Conservation (phyloP, 2,329 filamentous ascomycete species). For the Fragosphaeria purpurea region DNA sequence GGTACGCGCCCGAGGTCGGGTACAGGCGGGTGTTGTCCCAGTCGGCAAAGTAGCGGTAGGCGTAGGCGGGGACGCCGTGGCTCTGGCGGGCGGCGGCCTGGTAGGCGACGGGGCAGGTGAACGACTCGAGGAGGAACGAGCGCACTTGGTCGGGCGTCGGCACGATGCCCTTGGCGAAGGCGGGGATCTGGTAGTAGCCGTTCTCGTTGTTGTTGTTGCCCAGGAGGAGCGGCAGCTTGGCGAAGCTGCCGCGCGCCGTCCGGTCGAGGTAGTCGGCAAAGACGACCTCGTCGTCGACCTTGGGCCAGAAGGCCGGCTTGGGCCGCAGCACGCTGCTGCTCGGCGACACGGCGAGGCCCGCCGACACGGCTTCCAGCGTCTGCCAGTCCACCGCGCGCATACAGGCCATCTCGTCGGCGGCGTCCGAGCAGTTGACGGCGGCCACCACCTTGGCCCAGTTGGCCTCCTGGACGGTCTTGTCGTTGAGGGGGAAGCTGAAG, state of each 20-base stretch:
- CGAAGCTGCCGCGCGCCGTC: conserved; percentile 26
- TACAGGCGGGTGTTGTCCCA: conserved; percentile 38
- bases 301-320: conserved; percentile 31
- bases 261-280: conserved; percentile 29
- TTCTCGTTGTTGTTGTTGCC: conserved; percentile 37
- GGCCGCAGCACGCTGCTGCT: conserved; percentile 27
- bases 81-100: conserved; percentile 25
- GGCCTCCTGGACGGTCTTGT: conserved; percentile 20
- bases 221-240: conserved; percentile 29
- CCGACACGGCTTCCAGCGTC: conserved; percentile 27
- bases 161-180: conserved; percentile 27
- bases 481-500: conserved; percentile 34
- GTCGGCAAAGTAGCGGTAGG: conserved; percentile 38
- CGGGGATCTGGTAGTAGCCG: conserved; percentile 35
- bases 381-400: conserved; percentile 27
- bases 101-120: conserved; percentile 33
- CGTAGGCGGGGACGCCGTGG: conserved; percentile 30
- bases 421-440: conserved; percentile 26
- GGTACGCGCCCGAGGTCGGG: conserved; percentile 36
- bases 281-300: conserved; percentile 28
- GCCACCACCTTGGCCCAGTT: conserved; percentile 33
- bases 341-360: conserved; percentile 20
- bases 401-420: conserved; percentile 23
- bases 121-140: conserved; percentile 32
- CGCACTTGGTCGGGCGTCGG: conserved; percentile 28